Percentiles rank a stretch among this genome's conserved stretches.
Evolutionary conservation across 2,329 filamentous ascomycete genomes (phyloP).

Genomic region (Pezizomycotina sp.): DNA sequence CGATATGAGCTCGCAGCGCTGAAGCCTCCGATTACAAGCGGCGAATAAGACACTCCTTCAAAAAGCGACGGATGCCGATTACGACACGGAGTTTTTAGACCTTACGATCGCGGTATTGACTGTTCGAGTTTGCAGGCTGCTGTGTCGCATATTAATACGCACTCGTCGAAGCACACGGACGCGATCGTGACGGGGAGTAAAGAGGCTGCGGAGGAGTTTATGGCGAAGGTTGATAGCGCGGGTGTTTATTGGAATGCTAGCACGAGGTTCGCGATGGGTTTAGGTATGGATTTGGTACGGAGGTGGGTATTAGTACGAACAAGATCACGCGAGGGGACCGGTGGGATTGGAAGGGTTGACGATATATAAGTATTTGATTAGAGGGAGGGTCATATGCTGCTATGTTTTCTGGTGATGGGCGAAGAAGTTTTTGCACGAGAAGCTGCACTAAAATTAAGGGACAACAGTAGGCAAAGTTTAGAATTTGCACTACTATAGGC

Average conservation of each 20-base stretch:
- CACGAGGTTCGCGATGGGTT: conserved; percentile 92
- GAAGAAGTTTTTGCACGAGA: conserved; percentile 18
- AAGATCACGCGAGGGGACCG: conserved; percentile 92
- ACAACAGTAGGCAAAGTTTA: no score
- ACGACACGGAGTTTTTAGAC: conserved; percentile 74
- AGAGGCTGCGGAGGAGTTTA: conserved; percentile 60
- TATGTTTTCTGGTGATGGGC: conserved; percentile 13
- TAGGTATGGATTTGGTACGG: conserved; percentile 92
- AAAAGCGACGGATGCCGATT: conserved; percentile 53
- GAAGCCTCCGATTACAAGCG: conserved; percentile 26
- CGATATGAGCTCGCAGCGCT: conserved; percentile 43
- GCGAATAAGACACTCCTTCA: conserved; percentile 38
- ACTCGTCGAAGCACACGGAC: conserved; percentile 90
- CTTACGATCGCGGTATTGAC: conserved; percentile 71
- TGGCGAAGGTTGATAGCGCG: conserved; percentile 69
- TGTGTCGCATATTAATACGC: conserved; percentile 73
- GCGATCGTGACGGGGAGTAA: conserved; percentile 60
- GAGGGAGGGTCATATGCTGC: conserved; percentile 54
- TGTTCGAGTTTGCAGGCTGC: conserved; percentile 53
- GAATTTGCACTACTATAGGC: no score
- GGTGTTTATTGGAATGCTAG: conserved; percentile 97
- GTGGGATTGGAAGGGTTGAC: conserved; percentile 88
- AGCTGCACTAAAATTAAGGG: no score
- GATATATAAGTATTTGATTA: conserved; percentile 91
- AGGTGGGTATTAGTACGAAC: conserved; percentile 96